Percentiles rank a stretch among this genome's conserved stretches.
Conservation (phyloP, 2,329 filamentous ascomycete genomes). For the Plenodomus lindquistii region DNA sequence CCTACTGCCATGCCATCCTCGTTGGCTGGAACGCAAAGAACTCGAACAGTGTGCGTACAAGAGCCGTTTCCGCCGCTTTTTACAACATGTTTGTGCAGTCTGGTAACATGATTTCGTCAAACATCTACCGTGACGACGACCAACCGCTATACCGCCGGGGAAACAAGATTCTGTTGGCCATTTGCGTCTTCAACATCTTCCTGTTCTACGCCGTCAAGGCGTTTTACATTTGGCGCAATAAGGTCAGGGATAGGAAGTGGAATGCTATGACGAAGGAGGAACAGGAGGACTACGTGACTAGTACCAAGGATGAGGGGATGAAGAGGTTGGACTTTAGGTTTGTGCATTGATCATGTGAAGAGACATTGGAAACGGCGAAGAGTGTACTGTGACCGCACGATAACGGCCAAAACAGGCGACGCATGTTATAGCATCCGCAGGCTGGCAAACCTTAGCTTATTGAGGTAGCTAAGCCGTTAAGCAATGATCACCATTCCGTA, state of each 20-base stretch:
- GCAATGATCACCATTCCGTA: no score
- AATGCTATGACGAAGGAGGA: conserved; percentile 35
- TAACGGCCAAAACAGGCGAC: no score
- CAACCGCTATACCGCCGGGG: conserved; percentile 50
- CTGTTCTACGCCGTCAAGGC: conserved; percentile 44
- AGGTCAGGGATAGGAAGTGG: conserved; percentile 30
- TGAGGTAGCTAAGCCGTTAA: no score
- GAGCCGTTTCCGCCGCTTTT: conserved; percentile 46
- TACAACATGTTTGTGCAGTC: conserved; percentile 54
- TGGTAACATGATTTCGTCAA: conserved; percentile 51
- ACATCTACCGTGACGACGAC: conserved; percentile 55
- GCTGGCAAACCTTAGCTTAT: no score
- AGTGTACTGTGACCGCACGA: no score
- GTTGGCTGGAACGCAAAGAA: conserved; percentile 48
- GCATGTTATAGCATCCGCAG: no score
- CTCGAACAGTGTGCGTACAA: conserved; percentile 45
- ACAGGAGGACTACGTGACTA: conserved; percentile 32
- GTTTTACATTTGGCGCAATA: conserved; percentile 50
- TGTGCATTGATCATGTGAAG: conserved; percentile 20
- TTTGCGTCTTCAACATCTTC: conserved; percentile 38
- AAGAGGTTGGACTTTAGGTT: conserved; percentile 39
- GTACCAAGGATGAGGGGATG: conserved; percentile 33
- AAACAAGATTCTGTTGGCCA: conserved; percentile 42
- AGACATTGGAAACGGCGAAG: background rate
- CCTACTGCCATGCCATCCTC: conserved; percentile 54